Base-by-base conservation (phyloP, 2,329 filamentous ascomycete genomes). In the Nigrospora oryzae region DNA sequence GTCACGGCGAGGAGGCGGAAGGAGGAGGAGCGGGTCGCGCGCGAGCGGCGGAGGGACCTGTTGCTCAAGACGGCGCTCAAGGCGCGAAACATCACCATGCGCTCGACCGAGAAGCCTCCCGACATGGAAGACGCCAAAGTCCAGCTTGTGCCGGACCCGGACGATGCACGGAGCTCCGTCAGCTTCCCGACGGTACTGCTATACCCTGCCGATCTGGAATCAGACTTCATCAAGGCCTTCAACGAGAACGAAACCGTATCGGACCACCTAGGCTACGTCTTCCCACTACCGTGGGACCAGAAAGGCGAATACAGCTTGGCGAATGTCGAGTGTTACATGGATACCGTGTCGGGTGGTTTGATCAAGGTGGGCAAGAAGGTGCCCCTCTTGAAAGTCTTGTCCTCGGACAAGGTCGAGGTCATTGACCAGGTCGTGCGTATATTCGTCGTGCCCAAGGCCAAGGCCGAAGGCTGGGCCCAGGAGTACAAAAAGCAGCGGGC, bases 291-390 rank as follows among this genome's bases (percentile, higher is more conserved):
- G 12, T 98, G 93, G 93, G 93, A 97, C 56, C 58, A 63, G 14
- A 68, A 74, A 48, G 65, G 74, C 2, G 81, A 81, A 56, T 96
- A 95, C 63, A 76, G 69, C 1, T 54, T 73, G 1, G 70, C 71
- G 0, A 70, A 66, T 1, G 87, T 95, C 5, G 89, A 95, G 54
- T 93, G 88, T 57, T 97, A 88, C 63, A 84, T 95, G 71, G 89
- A 96, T 70, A 97, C 89, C 0, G 66, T 67, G 4, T 70, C 73
- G 0, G 89, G 89, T 0, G 89, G 90, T 0, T 63, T 98, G 56
- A 79, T 95, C 56, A 96, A 95, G 69, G 83, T 90, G 17, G 91
- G 93, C 40, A 90, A 87, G 75, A 93, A 91, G 60, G 74, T 93
- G 51, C 71, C 79, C 16, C 63, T 97, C 53, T 64, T 89, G 42